Base-by-base conservation (phyloP, 495 filamentous ascomycete species). In the Aspergillus diversus region DNA sequence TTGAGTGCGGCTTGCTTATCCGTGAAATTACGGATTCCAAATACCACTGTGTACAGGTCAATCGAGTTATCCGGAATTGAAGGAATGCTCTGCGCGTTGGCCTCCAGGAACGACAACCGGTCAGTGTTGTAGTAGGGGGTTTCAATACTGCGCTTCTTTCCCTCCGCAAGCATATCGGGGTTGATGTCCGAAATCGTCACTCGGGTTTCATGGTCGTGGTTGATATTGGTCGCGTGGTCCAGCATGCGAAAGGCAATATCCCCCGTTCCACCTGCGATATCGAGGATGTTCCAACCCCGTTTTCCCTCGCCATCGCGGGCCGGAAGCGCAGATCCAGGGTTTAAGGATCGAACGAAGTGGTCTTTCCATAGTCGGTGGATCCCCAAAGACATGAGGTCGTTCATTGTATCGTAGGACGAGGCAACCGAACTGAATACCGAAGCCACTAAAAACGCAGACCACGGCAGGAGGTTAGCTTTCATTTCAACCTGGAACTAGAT, bases 341-440 rank as follows among this genome's bases (percentile, higher is more conserved):
- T 92, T 12, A 99, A 84, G 27, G 89, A 89, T 59, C 92, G 88
- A 46, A 98, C 95, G 76, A 98, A 99, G 78, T 96, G 86, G 77
- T 97, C 95, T 84, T 99, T 99, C 95, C 95, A 99, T 53, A 98
- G 81, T 15, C 95, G 91, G 77, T 99, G 95, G 79, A 96, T 93
- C 39, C 93, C 93, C 32, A 98, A 87, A 47, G 93, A 97, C 95
- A 99, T 98, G 55, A 97, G 86, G 75, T 99, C 95, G 84, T 99
- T 99, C 95, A 99, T 99, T 66, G 87, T 87, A 74, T 97, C 93
- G 81, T 95, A 90, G 33, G 88, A 91, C 53, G 91, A 86, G 66
- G 95, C 94, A 54, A 99, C 94, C 72, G 92, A 96, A 76, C 92
- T 95, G 83, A 98, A 99, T 63, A 99, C 95, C 47, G 86, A 86